These are phyloP conservation scores for Sporothrix brasiliensis DNA, from an alignment of 2,329 filamentous ascomycete species.

Conservation along the genomic window DNA sequence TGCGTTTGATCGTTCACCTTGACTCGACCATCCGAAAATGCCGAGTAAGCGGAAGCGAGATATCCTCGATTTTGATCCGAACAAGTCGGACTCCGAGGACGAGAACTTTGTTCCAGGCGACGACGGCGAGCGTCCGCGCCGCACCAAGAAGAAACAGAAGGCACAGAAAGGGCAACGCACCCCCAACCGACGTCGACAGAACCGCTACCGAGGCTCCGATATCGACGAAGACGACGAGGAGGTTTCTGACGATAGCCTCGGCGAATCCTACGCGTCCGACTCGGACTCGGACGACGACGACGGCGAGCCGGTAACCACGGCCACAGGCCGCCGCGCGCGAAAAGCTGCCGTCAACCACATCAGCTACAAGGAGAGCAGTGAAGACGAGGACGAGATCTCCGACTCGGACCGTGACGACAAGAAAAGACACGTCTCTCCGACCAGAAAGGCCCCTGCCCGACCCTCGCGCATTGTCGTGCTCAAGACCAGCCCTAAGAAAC, in stretches of 20 bases:
- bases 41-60: slow-evolving; percentile 61
- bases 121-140: slow-evolving; percentile 48
- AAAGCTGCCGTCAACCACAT: slow-evolving; percentile 50
- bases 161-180: slow-evolving; percentile 36
- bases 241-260: slow-evolving; percentile 57
- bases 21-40: slow-evolving; percentile 42
- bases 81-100: slow-evolving; percentile 67
- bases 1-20: background rate
- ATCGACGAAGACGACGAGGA: slow-evolving; percentile 64
- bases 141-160: slow-evolving; percentile 46
- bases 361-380: slow-evolving; percentile 53
- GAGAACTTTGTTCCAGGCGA: slow-evolving; percentile 65
- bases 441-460: slow-evolving; percentile 23
- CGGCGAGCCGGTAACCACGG: slow-evolving; percentile 45
- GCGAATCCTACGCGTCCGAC: slow-evolving; percentile 53
- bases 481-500: slow-evolving; percentile 36
- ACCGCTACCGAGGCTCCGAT: slow-evolving; percentile 61
- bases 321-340: slow-evolving; percentile 51
- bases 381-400: slow-evolving; percentile 44
- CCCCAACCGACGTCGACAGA: slow-evolving; percentile 39
- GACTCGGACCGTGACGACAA: slow-evolving; percentile 47
- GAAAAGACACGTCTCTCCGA: slow-evolving; percentile 40
- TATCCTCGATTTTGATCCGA: slow-evolving; percentile 63
- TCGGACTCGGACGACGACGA: slow-evolving; percentile 47
- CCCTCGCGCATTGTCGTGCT: slow-evolving; percentile 41